Evolutionary conservation across 768 basidiomycete genomes (phyloP), one percentile per base, ranked within the genome.

Genomic region (Exsudoporus frostii): DNA sequence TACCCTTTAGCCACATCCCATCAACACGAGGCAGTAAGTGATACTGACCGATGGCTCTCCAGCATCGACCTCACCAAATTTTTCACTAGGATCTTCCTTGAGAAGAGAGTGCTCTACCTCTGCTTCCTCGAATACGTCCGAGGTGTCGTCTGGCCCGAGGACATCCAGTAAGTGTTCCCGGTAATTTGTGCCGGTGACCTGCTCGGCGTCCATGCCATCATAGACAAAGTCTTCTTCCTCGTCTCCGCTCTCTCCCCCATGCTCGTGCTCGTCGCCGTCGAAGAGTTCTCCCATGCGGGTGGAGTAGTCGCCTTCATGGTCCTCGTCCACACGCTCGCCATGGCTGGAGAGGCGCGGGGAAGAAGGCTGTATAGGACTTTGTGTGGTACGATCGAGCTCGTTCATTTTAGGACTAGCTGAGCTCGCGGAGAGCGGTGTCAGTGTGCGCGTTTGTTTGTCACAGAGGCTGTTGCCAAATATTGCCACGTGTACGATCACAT

Each of bases 151-250:
- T 30, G 78, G 73, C 17, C 84, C 90, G 34, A 93, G 76, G 22
- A 88, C 84, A 45, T 90, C 88, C 41, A 83, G 77, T 46, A 94
- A 70, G 59, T 82, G 86, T 53, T 85, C 81, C 11, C 72, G 74
- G 66, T 94, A 94, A 47, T 77, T 80, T 34, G 74, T 73, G 15
- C 76, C 70, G 0, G 75, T 68, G 39, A 71, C 60, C 14, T 71
- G 61, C 33, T 67, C 69, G 5, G 83, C 79, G 60, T 93, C 90
- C 20, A 82, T 73, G 27, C 90, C 91, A 27, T 77, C 76, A 63
- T 92, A 94, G 27, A 91, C 55, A 59, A 93, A 93, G 0, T 72
- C 82, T 29, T 81, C 85, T 11, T 80, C 82, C 7, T 80, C 81
- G 10, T 79, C 83, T 0, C 75, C 76, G 1, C 78, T 76, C 54